These are phyloP conservation scores for Phyllachora maydis DNA, from an alignment of 2,329 filamentous ascomycete species.

Conservation along the genomic window DNA sequence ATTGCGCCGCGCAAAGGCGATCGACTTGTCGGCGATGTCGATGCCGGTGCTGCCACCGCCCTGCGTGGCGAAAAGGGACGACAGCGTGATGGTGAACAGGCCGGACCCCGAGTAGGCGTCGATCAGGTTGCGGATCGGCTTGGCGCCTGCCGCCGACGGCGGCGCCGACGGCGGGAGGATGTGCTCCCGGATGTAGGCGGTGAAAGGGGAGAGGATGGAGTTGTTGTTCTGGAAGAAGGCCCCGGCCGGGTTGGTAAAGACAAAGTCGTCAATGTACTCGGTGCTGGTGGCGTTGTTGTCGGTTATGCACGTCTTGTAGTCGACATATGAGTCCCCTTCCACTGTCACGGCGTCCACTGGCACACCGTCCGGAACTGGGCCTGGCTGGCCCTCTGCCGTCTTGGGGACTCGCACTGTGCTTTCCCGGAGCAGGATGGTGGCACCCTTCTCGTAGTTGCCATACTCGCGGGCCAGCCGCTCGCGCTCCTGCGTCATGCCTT, in stretches of 20 bases:
- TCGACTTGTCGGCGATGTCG: slow-evolving; percentile 66
- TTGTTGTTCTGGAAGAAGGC: slow-evolving; percentile 99
- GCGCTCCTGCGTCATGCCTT: slow-evolving; percentile 64
- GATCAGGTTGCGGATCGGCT: slow-evolving; percentile 63
- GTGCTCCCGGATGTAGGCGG: slow-evolving; percentile 64
- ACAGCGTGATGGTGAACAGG: slow-evolving; percentile 89
- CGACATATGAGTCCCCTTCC: slow-evolving; percentile 38
- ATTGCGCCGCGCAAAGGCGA: slow-evolving; percentile 60
- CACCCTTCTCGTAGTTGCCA: slow-evolving; percentile 54
- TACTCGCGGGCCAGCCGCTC: slow-evolving; percentile 52
- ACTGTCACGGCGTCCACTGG: slow-evolving; percentile 23
- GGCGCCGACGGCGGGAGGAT: slow-evolving; percentile 34
- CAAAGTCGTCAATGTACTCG: slow-evolving; percentile 71
- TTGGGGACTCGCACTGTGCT: slow-evolving; percentile 50
- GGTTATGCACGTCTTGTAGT: slow-evolving; percentile 78
- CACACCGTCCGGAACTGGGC: slow-evolving; percentile 9
- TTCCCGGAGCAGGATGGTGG: slow-evolving; percentile 77
- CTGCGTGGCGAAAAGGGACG: slow-evolving; percentile 62
- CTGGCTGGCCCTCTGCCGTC: slow-evolving; percentile 11
- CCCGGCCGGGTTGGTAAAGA: slow-evolving; percentile 80
- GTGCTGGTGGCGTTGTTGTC: slow-evolving; percentile 65
- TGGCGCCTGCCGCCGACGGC: slow-evolving; percentile 7
- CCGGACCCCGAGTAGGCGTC: slow-evolving; percentile 96
- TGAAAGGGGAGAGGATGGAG: slow-evolving; percentile 77
- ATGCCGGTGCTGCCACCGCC: slow-evolving; percentile 72